These are phyloP conservation scores for Solanum pimpinellifolium DNA, from an alignment of 257 asterid genomes.

Conservation along the genomic window DNA sequence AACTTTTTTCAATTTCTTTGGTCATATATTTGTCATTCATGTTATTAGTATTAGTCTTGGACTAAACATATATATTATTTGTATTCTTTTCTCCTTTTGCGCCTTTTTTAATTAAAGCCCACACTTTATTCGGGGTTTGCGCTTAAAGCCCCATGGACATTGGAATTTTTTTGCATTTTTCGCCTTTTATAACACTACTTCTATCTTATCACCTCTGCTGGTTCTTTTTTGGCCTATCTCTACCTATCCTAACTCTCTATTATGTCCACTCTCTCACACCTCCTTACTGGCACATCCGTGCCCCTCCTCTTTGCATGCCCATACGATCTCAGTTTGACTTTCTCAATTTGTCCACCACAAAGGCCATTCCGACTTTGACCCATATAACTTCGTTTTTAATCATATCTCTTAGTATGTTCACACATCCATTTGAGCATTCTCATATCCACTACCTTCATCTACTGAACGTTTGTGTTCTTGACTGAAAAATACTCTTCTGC, in stretches of 20 bases:
- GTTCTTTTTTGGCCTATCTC: background rate
- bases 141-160: too few relatives aligned
- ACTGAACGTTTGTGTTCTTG: background rate
- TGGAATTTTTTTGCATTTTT: too few relatives aligned
- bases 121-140: too few relatives aligned
- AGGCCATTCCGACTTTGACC: background rate
- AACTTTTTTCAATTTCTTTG: too few relatives aligned
- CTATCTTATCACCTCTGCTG: background rate
- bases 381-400: background rate
- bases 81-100: too few relatives aligned
- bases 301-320: background rate
- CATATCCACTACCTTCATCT: background rate
- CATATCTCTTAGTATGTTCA: background rate
- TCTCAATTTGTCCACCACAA: background rate
- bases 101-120: too few relatives aligned
- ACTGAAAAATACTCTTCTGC: background rate
- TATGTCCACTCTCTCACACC: background rate
- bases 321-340: background rate
- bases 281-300: background rate
- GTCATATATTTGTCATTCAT: too few relatives aligned
- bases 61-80: too few relatives aligned
- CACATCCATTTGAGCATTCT: background rate
- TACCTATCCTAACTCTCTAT: background rate
- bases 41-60: too few relatives aligned
- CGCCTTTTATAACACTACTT: too few relatives aligned